phyloP scores from a whole-genome alignment of 139 green algal genomes.

The Picochlorum sp. region DNA sequence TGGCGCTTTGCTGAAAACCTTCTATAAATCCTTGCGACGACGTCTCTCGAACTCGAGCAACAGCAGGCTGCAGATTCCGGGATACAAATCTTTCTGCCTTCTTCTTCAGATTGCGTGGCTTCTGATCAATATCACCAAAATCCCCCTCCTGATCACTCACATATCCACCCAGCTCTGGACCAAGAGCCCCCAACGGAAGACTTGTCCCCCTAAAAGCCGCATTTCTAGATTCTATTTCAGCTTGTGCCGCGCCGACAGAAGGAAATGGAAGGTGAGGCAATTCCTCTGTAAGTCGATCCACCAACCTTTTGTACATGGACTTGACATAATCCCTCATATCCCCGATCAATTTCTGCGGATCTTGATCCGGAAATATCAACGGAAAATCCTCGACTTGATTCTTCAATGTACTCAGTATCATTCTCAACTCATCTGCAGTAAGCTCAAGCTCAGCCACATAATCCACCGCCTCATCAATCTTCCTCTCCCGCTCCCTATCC shows the following conservation, averaged over 20 bases:
- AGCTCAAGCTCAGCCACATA: constrained; percentile 73
- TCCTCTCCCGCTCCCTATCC: constrained; percentile 11
- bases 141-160: not conserved
- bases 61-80: constrained; percentile 45
- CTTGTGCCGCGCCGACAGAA: constrained; percentile 41
- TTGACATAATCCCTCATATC: constrained; percentile 8
- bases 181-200: not conserved
- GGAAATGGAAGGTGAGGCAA: constrained; percentile 45
- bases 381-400: constrained; percentile 25
- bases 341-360: constrained; percentile 1
- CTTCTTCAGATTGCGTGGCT: constrained; percentile 34
- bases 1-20: constrained; percentile 34
- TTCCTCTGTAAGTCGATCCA: constrained; percentile 35
- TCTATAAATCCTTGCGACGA: constrained; percentile 39
- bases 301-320: not conserved
- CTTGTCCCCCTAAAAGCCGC: constrained; percentile 29
- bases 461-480: constrained; percentile 47
- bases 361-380: constrained; percentile 16
- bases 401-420: constrained; percentile 29
- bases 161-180: not conserved
- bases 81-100: constrained; percentile 63
- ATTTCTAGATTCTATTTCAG: constrained; percentile 53
- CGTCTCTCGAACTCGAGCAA: constrained; percentile 28
- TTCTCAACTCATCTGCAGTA: constrained; percentile 71
- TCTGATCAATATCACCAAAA: not conserved